A percentile compares a stretch with the other conserved stretches of the same genome.
phyloP scores from a whole-genome alignment of 2,329 filamentous ascomycete species.

The Onygenales sp. region DNA sequence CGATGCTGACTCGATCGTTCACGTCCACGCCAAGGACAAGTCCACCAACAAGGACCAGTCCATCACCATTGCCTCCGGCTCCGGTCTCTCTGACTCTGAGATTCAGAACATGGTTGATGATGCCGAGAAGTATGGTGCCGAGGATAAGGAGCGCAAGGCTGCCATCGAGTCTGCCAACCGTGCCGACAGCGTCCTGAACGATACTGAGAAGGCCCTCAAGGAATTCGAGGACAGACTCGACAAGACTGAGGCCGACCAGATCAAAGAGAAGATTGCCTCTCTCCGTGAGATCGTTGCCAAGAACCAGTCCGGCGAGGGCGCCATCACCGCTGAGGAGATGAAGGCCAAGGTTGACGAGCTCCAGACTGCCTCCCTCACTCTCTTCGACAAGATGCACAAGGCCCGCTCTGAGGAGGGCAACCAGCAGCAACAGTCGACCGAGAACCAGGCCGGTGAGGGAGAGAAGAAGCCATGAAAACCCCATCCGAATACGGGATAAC shows the following conservation, averaged over 20 bases:
- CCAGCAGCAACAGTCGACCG: slow-evolving; percentile 40
- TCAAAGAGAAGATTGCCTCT: slow-evolving; percentile 82
- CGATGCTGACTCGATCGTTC: slow-evolving; percentile 93
- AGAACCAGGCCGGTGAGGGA: slow-evolving; percentile 44
- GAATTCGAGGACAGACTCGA: slow-evolving; percentile 93
- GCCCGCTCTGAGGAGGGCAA: slow-evolving; percentile 61
- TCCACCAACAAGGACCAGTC: slow-evolving; percentile 99
- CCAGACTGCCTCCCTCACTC: slow-evolving; percentile 86
- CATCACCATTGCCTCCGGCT: slow-evolving; percentile 96
- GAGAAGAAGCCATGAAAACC: slow-evolving; percentile 60
- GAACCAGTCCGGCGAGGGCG: slow-evolving; percentile 86
- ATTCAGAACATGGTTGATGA: slow-evolving; percentile 97
- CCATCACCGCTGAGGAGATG: slow-evolving; percentile 78
- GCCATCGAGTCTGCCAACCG: slow-evolving; percentile 96
- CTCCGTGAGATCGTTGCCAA: slow-evolving; percentile 87
- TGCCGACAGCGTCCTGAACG: slow-evolving; percentile 90
- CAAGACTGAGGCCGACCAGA: slow-evolving; percentile 87
- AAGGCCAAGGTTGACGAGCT: slow-evolving; percentile 99
- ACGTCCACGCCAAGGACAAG: slow-evolving; percentile 98
- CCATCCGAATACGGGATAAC: slow-evolving; percentile 5
- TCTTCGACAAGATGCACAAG: slow-evolving; percentile 99
- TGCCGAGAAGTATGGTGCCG: slow-evolving; percentile 90
- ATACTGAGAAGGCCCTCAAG: slow-evolving; percentile 96
- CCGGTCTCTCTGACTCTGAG: slow-evolving; percentile 87
- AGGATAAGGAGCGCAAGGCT: slow-evolving; percentile 93